Conservation (phyloP, 2,329 filamentous ascomycete genomes). For the Periconia macrospinosa region DNA sequence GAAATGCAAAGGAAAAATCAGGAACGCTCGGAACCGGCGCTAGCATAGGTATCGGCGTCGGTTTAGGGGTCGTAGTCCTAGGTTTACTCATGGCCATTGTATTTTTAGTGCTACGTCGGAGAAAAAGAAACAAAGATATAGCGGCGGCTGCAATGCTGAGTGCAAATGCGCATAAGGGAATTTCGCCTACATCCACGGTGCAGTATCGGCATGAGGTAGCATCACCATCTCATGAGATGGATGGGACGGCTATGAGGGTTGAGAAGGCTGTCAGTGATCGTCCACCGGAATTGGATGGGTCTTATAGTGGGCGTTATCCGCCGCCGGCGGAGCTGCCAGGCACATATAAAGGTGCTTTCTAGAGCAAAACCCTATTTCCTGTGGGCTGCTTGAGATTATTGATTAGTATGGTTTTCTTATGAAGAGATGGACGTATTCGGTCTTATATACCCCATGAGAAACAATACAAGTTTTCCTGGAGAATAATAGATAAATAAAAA, state of each 20-base stretch:
- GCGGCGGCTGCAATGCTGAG: background rate
- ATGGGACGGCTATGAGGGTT: background rate
- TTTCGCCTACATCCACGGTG: background rate
- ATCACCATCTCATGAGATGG: background rate
- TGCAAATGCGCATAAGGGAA: background rate
- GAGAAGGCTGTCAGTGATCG: background rate
- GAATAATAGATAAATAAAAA: no score
- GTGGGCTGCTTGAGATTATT: no score
- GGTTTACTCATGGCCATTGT: background rate
- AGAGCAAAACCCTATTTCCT: background rate
- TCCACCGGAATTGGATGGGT: background rate
- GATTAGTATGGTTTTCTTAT: background rate
- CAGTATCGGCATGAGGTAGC: background rate
- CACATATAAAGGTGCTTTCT: background rate
- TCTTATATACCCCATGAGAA: no score
- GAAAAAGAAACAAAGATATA: background rate
- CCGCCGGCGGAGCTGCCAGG: background rate
- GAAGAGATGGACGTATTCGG: background rate
- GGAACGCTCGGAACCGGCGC: slow-evolving; percentile 1
- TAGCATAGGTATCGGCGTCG: slow-evolving; percentile 2
- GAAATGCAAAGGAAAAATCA: background rate
- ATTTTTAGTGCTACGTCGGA: background rate
- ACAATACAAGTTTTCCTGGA: no score
- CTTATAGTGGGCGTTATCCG: background rate
- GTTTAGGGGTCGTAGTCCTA: background rate